A percentile compares a stretch with the other conserved stretches of the same genome.
Evolutionary conservation across 1,284 basidiomycete genomes (phyloP).

Genomic region (Mycosarcoma maydis): DNA sequence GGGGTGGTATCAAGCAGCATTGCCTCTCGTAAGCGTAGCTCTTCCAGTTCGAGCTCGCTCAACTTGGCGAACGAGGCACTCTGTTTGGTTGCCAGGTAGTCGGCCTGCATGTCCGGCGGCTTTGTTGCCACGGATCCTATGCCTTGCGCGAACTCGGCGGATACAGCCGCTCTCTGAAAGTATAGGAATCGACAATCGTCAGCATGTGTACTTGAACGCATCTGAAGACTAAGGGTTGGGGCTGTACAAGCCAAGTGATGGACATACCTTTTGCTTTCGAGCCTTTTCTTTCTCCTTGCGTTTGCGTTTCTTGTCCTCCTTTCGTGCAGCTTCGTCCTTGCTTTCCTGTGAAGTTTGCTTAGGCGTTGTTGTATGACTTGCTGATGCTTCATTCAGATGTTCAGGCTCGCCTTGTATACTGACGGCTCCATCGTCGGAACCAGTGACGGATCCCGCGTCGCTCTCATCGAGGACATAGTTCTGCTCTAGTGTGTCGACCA

Average conservation of each 20-base stretch:
- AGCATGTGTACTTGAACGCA: neutral
- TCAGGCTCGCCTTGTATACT: slow-evolving; percentile 31
- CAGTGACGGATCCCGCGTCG: slow-evolving; percentile 27
- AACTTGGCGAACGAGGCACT: slow-evolving; percentile 49
- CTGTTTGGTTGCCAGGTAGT: slow-evolving; percentile 54
- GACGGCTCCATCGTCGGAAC: slow-evolving; percentile 44
- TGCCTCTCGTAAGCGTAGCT: slow-evolving; percentile 39
- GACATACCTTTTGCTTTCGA: slow-evolving; percentile 53
- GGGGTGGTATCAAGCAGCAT: slow-evolving; percentile 49
- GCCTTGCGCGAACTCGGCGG: slow-evolving; percentile 35
- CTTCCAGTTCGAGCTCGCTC: slow-evolving; percentile 59
- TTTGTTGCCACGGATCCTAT: slow-evolving; percentile 44
- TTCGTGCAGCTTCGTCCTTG: slow-evolving; percentile 44
- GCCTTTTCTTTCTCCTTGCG: slow-evolving; percentile 53
- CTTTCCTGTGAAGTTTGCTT: neutral
- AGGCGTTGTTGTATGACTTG: neutral
- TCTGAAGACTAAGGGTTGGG: neutral
- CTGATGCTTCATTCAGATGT: slow-evolving; percentile 2
- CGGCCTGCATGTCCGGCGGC: slow-evolving; percentile 57
- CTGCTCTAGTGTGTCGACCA: slow-evolving; percentile 60
- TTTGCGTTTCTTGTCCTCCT: slow-evolving; percentile 55
- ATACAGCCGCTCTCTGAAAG: slow-evolving; percentile 45
- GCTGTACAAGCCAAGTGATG: neutral
- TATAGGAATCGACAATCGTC: neutral
- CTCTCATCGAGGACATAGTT: slow-evolving; percentile 54